Percentiles rank a stretch among this genome's conserved stretches.
Conservation (phyloP, 2,329 filamentous ascomycete genomes). For the Diaporthe batatas region DNA sequence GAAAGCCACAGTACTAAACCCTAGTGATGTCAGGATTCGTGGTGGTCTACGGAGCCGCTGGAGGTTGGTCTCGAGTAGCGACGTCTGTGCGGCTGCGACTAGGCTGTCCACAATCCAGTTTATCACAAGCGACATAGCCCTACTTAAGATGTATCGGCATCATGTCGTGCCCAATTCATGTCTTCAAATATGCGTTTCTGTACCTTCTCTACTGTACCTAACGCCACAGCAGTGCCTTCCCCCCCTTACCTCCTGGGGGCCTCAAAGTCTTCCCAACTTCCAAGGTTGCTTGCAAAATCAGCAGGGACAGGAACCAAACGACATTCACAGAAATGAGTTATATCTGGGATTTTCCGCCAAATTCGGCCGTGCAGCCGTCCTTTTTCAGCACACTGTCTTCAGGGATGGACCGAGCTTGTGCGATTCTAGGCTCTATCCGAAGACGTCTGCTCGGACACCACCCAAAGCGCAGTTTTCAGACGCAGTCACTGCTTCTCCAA, state of each 20-base stretch:
- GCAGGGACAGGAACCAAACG: neutral
- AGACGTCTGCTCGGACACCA: neutral
- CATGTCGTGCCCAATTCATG: neutral
- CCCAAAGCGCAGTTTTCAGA: conserved; percentile 7
- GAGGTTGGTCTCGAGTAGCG: neutral
- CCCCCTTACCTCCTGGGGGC: neutral
- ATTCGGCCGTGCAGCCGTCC: neutral
- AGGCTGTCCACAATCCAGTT: neutral
- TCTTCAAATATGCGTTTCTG: neutral
- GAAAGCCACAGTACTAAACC: neutral
- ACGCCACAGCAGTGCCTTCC: neutral
- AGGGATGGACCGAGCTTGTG: neutral
- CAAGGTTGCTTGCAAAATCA: conserved; percentile 1
- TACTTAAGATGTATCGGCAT: neutral
- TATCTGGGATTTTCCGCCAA: neutral
- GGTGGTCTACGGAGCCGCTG: neutral
- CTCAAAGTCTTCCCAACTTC: neutral
- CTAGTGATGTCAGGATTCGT: neutral
- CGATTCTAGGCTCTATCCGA: neutral
- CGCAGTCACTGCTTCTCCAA: conserved; percentile 12
- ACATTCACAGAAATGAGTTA: neutral
- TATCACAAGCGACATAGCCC: neutral
- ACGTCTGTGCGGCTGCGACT: neutral
- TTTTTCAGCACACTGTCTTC: neutral
- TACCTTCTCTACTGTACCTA: neutral